Conservation (phyloP, 2,329 filamentous ascomycete genomes). For the Pseudocercospora musae region DNA sequence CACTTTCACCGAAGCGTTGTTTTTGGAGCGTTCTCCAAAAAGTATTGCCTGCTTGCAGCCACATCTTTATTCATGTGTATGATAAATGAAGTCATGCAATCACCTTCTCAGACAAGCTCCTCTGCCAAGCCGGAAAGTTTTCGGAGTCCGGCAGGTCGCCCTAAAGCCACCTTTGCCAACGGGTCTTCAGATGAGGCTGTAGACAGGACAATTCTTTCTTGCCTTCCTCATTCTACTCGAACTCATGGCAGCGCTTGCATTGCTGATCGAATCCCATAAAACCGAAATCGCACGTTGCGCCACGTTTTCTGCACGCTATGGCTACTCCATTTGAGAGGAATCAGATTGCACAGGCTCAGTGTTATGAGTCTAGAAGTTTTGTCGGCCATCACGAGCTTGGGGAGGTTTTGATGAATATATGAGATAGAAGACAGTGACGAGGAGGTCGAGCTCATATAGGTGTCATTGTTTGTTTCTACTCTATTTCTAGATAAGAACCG, state of each 20-base stretch:
- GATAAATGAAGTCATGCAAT: background rate
- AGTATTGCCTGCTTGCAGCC: no score
- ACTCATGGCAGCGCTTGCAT: no score
- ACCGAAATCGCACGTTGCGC: no score
- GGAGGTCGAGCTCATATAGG: background rate
- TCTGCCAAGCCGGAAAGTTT: background rate
- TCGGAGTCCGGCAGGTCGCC: background rate
- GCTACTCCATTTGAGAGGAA: background rate
- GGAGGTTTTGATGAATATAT: background rate
- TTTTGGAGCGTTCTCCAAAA: background rate
- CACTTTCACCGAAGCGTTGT: no score
- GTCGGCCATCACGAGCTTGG: background rate
- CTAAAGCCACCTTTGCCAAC: background rate
- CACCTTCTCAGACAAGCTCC: background rate
- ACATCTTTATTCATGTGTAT: background rate
- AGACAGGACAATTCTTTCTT: background rate
- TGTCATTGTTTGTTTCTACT: background rate
- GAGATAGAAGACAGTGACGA: no score
- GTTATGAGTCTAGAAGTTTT: background rate
- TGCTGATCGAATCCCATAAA: no score
- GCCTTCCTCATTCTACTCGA: background rate
- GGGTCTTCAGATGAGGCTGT: background rate
- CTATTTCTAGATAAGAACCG: background rate
- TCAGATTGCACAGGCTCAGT: background rate
- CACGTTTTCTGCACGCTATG: no score